These are phyloP conservation scores for Mycena citricolor DNA, from an alignment of 1,284 basidiomycete genomes.

Conservation along the genomic window DNA sequence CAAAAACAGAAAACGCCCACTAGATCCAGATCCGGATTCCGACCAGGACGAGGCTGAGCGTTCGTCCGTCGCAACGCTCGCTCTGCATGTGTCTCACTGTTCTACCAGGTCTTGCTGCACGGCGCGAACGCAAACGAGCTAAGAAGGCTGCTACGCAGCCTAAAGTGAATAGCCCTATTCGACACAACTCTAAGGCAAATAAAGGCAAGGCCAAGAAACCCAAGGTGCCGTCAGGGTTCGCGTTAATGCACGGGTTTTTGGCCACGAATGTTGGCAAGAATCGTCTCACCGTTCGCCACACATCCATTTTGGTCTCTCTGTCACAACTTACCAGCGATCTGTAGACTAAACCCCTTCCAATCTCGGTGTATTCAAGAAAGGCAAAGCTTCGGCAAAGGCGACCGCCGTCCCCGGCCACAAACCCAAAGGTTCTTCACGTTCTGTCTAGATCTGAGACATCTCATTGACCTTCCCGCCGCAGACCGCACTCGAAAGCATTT, in stretches of 20 bases:
- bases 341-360: conserved; percentile 44
- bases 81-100: background rate
- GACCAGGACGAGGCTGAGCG: conserved; percentile 37
- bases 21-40: conserved; percentile 18
- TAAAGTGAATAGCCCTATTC: conserved; percentile 24
- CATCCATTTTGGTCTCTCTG: background rate
- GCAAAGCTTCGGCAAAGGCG: conserved; percentile 59
- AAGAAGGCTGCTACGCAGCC: conserved; percentile 52
- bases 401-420: conserved; percentile 22
- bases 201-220: conserved; percentile 25
- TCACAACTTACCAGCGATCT: conserved; percentile 2
- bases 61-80: conserved; percentile 20
- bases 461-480: conserved; percentile 10
- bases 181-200: conserved; percentile 23
- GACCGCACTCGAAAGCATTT: conserved; percentile 37
- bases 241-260: conserved; percentile 73
- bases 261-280: conserved; percentile 68
- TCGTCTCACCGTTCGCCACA: conserved; percentile 61
- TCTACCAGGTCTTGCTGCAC: conserved; percentile 49
- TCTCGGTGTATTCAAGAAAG: conserved; percentile 70
- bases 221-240: conserved; percentile 51
- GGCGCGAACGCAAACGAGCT: conserved; percentile 53
- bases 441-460: background rate
- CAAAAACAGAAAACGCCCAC: conserved; percentile 24
- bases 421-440: conserved; percentile 25